Evolutionary conservation across 2,329 filamentous ascomycete species (phyloP).

Genomic region (Alternaria ventricosa): DNA sequence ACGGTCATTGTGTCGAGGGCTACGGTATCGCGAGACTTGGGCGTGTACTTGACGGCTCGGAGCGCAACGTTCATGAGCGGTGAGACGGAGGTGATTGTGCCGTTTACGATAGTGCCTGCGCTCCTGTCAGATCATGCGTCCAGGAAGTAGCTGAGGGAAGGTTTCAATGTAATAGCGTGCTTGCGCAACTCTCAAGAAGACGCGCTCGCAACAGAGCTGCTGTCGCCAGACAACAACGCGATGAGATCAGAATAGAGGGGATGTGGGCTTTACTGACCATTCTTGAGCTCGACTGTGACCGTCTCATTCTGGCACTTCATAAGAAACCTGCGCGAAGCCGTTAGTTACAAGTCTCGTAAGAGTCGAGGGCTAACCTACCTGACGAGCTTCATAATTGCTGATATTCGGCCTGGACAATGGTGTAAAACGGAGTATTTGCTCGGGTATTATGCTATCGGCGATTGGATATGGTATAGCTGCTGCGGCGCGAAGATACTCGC

Average conservation of each 20-base stretch:
- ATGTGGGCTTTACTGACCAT: constrained; percentile 66
- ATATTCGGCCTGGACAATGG: background rate
- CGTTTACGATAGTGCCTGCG: constrained; percentile 89
- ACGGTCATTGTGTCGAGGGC: constrained; percentile 95
- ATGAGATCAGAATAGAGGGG: background rate
- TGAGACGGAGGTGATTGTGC: constrained; percentile 94
- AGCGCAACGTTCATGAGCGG: constrained; percentile 99
- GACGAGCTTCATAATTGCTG: constrained; percentile 46
- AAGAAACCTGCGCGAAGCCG: constrained; percentile 72
- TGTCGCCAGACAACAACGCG: background rate
- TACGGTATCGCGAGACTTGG: constrained; percentile 84
- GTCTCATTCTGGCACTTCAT: constrained; percentile 99
- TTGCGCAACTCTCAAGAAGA: constrained; percentile 3
- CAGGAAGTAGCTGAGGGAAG: background rate
- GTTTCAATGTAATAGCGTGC: background rate
- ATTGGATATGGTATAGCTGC: constrained; percentile 7
- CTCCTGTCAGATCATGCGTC: background rate
- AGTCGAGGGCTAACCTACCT: constrained; percentile 26
- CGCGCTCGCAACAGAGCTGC: background rate
- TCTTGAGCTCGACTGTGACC: constrained; percentile 97
- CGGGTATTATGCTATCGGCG: background rate
- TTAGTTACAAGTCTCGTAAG: constrained; percentile 23
- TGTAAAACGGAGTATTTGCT: background rate
- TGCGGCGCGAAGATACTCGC: constrained; percentile 23
- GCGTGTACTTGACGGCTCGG: constrained; percentile 95